Conservation (phyloP, 169 alveolate genomes). For the Theileria annulata region DNA sequence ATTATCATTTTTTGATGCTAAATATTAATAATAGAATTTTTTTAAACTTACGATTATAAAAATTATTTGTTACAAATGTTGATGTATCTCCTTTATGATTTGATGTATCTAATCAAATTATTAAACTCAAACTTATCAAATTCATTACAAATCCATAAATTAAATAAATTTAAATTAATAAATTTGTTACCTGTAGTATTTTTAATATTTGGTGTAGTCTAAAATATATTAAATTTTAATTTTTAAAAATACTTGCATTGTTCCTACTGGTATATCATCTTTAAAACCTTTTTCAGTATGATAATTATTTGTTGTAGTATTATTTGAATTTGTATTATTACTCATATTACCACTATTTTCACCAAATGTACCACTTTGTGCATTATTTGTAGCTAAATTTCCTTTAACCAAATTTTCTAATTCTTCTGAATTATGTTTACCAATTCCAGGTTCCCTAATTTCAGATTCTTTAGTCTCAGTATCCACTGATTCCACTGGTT, state of each 20-base stretch:
- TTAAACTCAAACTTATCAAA: background rate
- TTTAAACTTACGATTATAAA: conserved; percentile 48
- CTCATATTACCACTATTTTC: conserved; percentile 1
- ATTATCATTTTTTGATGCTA: conserved; percentile 43
- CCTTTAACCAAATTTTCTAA: background rate
- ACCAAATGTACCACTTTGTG: background rate
- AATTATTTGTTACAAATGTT: conserved; percentile 67
- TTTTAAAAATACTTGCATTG: conserved; percentile 17
- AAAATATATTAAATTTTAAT: background rate
- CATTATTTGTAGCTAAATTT: background rate
- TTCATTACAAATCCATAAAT: no score
- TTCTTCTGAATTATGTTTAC: background rate
- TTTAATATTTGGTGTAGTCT: background rate
- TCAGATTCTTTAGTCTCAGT: background rate
- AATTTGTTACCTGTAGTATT: background rate
- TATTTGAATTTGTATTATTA: conserved; percentile 7
- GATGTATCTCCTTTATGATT: conserved; percentile 60
- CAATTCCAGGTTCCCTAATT: background rate
- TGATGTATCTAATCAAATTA: conserved; percentile 17
- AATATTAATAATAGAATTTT: background rate
- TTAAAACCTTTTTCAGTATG: conserved; percentile 3
- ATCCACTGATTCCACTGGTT: background rate
- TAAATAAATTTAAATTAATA: no score
- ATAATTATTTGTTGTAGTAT: conserved; percentile 1
- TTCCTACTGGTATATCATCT: conserved; percentile 22